Conservation (phyloP, 768 basidiomycete species). For the Tubosaeta sp. region DNA sequence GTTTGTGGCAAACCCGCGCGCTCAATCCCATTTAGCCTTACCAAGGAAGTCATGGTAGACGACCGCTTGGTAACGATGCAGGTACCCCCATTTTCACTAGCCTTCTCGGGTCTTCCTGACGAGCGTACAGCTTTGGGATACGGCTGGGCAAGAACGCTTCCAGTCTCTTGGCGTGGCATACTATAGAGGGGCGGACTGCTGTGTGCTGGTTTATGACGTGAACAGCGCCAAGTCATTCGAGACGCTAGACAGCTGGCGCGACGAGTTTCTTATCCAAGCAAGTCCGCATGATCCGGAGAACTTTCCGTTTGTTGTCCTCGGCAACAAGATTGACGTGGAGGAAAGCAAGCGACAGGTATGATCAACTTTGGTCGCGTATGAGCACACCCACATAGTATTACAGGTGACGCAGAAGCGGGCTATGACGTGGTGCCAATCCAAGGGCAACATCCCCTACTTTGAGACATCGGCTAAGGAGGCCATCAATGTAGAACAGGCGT, state of each 20-base stretch:
- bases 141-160: constrained; percentile 99
- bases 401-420: constrained; percentile 99
- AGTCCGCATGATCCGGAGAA: constrained; percentile 99
- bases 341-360: constrained; percentile 95
- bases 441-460: constrained; percentile 99
- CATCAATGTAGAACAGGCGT: constrained; percentile 99
- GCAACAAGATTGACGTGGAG: constrained; percentile 99
- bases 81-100: constrained; percentile 41
- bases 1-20: constrained; percentile 2
- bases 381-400: neutral
- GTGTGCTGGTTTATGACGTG: constrained; percentile 98
- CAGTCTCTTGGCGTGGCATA: constrained; percentile 98
- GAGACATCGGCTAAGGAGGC: constrained; percentile 99
- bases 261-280: constrained; percentile 98
- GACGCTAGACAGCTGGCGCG: constrained; percentile 97
- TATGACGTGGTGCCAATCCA: constrained; percentile 99
- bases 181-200: constrained; percentile 98
- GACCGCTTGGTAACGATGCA: constrained; percentile 99
- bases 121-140: constrained; percentile 89
- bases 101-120: constrained; percentile 2
- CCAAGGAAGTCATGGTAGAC: constrained; percentile 98
- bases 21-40: constrained; percentile 54
- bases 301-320: constrained; percentile 98
- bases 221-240: constrained; percentile 99
- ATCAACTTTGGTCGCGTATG: neutral